Evolutionary conservation across 345 rosid species (phyloP).

Genomic region (Gossypium raimondii): DNA sequence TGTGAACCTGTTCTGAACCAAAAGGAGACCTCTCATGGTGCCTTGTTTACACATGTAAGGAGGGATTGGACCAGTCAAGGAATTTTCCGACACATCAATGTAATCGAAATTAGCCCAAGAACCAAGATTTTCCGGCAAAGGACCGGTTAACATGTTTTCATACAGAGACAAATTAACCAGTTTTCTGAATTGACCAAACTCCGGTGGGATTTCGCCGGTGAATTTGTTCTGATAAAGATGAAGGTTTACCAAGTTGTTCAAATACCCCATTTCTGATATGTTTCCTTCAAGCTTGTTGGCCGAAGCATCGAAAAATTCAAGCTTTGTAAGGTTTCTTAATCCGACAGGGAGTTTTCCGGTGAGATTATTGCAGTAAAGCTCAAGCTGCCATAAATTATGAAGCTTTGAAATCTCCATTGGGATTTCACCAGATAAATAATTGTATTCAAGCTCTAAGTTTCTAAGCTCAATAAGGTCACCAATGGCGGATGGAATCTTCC

Average conservation of each 20-base stretch:
- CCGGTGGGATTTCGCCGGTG: slow-evolving; percentile 68
- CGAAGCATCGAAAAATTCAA: slow-evolving; percentile 61
- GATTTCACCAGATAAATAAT: slow-evolving; percentile 48
- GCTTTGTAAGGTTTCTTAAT: slow-evolving; percentile 56
- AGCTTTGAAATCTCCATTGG: slow-evolving; percentile 60
- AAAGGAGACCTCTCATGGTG: slow-evolving; percentile 52
- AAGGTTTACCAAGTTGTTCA: slow-evolving; percentile 53
- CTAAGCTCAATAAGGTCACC: slow-evolving; percentile 53
- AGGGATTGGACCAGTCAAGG: slow-evolving; percentile 67
- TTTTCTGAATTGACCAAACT: slow-evolving; percentile 62
- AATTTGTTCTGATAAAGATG: slow-evolving; percentile 56
- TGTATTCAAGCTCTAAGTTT: slow-evolving; percentile 53
- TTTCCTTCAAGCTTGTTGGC: slow-evolving; percentile 49
- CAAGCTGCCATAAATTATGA: slow-evolving; percentile 58
- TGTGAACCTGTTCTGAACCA: slow-evolving; percentile 66
- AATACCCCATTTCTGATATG: slow-evolving; percentile 50
- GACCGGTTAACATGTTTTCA: slow-evolving; percentile 54
- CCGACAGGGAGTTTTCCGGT: slow-evolving; percentile 70
- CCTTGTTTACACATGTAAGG: slow-evolving; percentile 86
- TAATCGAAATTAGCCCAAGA: slow-evolving; percentile 59
- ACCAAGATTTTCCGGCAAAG: slow-evolving; percentile 68
- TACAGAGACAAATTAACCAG: slow-evolving; percentile 71
- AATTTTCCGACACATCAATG: slow-evolving; percentile 84
- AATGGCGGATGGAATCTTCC: slow-evolving; percentile 55
- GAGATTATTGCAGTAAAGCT: slow-evolving; percentile 54